phyloP scores from a whole-genome alignment of 2,329 filamentous ascomycete genomes.

The Colletotrichum destructivum region DNA sequence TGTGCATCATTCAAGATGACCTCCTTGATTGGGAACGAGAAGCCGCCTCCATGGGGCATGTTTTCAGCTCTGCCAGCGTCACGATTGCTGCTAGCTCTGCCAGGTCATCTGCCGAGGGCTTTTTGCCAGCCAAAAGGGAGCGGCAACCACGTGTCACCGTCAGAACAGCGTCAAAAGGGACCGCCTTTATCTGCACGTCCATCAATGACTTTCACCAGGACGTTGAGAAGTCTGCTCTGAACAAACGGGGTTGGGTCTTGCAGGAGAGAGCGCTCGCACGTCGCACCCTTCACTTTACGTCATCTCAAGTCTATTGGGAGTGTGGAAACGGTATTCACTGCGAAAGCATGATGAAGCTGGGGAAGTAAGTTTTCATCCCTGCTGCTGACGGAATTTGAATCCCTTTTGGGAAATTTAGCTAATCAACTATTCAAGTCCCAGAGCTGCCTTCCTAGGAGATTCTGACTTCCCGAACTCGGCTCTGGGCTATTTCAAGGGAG shows the following conservation, averaged over 20 bases:
- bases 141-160: neutral
- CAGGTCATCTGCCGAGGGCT: constrained; percentile 1
- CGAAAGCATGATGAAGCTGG: constrained; percentile 3
- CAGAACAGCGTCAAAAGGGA: neutral
- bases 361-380: neutral
- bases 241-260: constrained; percentile 6
- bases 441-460: constrained; percentile 4
- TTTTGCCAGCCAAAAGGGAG: neutral
- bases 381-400: too few species aligned
- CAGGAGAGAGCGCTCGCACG: constrained; percentile 6
- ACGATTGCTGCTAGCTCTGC: constrained; percentile 1
- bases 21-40: neutral
- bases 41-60: constrained; percentile 4
- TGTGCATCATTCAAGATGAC: constrained; percentile 9
- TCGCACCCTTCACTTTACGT: constrained; percentile 3
- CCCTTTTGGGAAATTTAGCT: too few species aligned
- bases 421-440: neutral
- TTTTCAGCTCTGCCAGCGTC: constrained; percentile 5
- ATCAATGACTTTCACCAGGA: constrained; percentile 9
- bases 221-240: neutral
- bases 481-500: constrained; percentile 2
- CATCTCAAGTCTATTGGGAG: constrained; percentile 11
- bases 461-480: constrained; percentile 3
- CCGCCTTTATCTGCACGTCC: neutral
- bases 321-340: constrained; percentile 7